These are phyloP conservation scores for Fusarium buharicum DNA, from an alignment of 2,329 filamentous ascomycete genomes.

Conservation along the genomic window DNA sequence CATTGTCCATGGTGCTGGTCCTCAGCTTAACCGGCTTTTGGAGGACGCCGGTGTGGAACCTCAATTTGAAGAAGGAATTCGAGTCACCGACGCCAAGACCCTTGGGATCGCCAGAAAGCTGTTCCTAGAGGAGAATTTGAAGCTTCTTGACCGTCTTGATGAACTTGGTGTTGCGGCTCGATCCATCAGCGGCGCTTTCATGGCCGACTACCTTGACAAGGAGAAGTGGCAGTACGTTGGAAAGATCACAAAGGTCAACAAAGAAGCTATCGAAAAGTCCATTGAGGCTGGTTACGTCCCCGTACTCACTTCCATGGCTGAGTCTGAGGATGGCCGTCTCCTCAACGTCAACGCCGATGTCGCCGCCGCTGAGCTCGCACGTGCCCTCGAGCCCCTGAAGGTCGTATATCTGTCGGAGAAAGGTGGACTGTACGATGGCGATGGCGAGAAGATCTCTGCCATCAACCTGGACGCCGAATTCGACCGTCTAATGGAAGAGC, in stretches of 20 bases:
- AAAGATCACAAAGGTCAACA: constrained; percentile 94
- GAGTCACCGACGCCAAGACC: constrained; percentile 95
- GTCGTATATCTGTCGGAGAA: constrained; percentile 99
- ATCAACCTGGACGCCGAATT: constrained; percentile 99
- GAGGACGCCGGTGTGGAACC: constrained; percentile 93
- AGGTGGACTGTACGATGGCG: constrained; percentile 92
- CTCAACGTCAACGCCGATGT: constrained; percentile 99
- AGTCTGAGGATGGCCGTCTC: constrained; percentile 89
- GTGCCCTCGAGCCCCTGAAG: constrained; percentile 90
- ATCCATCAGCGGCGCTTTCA: constrained; percentile 91
- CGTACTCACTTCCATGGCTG: constrained; percentile 95
- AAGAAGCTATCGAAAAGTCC: constrained; percentile 86
- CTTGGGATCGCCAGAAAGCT: constrained; percentile 89
- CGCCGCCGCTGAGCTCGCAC: constrained; percentile 90
- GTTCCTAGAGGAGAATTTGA: constrained; percentile 88
- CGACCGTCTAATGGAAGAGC: constrained; percentile 88
- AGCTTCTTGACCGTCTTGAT: constrained; percentile 85
- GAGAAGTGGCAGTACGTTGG: constrained; percentile 96
- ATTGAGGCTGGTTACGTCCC: constrained; percentile 92
- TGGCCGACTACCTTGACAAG: constrained; percentile 94
- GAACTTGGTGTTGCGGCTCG: constrained; percentile 88
- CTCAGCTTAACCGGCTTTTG: constrained; percentile 91
- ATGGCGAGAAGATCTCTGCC: constrained; percentile 92
- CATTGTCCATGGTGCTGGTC: constrained; percentile 93
- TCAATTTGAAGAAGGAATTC: constrained; percentile 94